Evolutionary conservation across 768 basidiomycete species (phyloP).

Genomic region (Lentinula edodes): DNA sequence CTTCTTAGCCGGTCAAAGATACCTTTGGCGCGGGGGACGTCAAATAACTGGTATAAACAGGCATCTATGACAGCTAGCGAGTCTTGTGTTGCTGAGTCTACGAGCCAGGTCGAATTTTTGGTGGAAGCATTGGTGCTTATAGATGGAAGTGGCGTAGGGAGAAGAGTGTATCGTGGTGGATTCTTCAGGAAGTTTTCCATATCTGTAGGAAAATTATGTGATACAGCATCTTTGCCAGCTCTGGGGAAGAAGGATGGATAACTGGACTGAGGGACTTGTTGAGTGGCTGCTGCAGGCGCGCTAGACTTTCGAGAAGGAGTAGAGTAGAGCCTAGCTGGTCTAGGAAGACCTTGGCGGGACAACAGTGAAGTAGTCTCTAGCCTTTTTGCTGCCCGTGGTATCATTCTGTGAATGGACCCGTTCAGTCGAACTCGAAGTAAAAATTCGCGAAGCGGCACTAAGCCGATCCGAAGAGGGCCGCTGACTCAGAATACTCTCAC

Average conservation of each 20-base stretch:
- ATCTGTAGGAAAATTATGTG: conserved; percentile 19
- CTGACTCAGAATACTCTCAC: too few relatives aligned
- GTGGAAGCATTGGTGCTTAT: conserved; percentile 24
- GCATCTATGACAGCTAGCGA: conserved; percentile 76
- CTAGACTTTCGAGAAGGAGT: conserved; percentile 51
- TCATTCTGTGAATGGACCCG: conserved; percentile 21
- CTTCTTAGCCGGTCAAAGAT: conserved; percentile 63
- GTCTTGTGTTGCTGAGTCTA: conserved; percentile 63
- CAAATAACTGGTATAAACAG: conserved; percentile 70
- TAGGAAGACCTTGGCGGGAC: conserved; percentile 63
- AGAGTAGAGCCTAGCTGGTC: conserved; percentile 67
- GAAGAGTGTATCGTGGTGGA: conserved; percentile 45
- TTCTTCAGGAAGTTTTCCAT: conserved; percentile 48
- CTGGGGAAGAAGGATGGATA: conserved; percentile 32
- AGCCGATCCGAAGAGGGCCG: background rate
- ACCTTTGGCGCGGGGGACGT: conserved; percentile 69
- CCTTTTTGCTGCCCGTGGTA: conserved; percentile 31
- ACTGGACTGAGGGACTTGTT: conserved; percentile 29
- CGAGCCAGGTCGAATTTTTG: conserved; percentile 49
- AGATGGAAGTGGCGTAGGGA: conserved; percentile 65
- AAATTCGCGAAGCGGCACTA: background rate
- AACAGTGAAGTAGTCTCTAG: conserved; percentile 46
- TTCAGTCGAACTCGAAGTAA: background rate
- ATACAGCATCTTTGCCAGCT: conserved; percentile 5
- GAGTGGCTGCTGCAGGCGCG: conserved; percentile 47